A percentile compares a stretch with the other conserved stretches of the same genome.
phyloP scores from a whole-genome alignment of 1,139 yeast genomes.

The Wickerhamiella infanticola region DNA sequence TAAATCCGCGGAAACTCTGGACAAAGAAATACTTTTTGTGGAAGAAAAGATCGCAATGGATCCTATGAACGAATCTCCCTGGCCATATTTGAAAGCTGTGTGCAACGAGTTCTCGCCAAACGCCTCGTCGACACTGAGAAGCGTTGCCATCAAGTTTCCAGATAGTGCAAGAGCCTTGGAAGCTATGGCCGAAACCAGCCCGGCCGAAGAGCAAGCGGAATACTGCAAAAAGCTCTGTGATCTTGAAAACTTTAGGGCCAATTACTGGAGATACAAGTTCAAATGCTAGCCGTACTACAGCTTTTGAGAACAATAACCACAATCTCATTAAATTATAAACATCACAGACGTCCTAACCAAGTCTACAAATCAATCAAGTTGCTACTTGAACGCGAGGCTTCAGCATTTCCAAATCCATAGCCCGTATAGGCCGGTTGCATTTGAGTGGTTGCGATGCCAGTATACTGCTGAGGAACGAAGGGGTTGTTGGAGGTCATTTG shows the following conservation, averaged over 20 bases:
- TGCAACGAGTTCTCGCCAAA: constrained; percentile 18
- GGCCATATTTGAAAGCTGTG: constrained; percentile 69
- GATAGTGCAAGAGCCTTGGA: no score
- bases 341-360: not conserved
- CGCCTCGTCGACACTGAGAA: no score
- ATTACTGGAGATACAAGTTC: not conserved
- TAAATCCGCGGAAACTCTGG: constrained; percentile 17
- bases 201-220: no score
- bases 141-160: no score
- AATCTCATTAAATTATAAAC: no score
- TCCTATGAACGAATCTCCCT: constrained; percentile 75
- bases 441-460: constrained; percentile 52
- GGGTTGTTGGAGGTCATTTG: constrained; percentile 41
- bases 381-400: constrained; percentile 22
- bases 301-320: no score
- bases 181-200: no score
- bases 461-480: constrained; percentile 56
- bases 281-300: no score
- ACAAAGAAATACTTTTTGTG: constrained; percentile 34
- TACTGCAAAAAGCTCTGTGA: constrained; percentile 6
- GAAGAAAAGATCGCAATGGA: constrained; percentile 35
- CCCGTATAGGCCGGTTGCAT: constrained; percentile 68
- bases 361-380: constrained; percentile 20
- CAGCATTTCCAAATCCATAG: constrained; percentile 76
- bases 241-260: constrained; percentile 19